phyloP scores from a whole-genome alignment of 2,329 filamentous ascomycete species.

The Colletotrichum gigasporum region DNA sequence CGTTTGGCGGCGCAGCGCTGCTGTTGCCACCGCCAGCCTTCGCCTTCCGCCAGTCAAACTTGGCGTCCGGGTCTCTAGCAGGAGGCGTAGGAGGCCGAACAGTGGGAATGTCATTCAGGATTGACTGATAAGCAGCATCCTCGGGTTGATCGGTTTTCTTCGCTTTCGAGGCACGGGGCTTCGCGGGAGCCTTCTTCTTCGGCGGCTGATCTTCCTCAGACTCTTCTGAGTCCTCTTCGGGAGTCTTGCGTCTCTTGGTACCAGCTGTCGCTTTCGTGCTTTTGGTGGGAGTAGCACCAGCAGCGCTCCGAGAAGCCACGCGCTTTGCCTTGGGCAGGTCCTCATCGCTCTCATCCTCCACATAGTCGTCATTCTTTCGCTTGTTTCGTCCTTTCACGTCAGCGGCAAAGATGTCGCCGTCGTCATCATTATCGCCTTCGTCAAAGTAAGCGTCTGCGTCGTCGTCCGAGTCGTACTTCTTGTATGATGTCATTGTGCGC shows the following conservation, averaged over 20 bases:
- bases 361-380: constrained; percentile 78
- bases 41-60: constrained; percentile 82
- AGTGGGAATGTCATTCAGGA: constrained; percentile 87
- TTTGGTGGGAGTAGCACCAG: constrained; percentile 36
- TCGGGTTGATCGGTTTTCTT: constrained; percentile 76
- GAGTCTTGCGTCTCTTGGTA: constrained; percentile 67
- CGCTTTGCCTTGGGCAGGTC: constrained; percentile 71
- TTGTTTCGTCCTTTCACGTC: constrained; percentile 73
- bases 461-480: constrained; percentile 53
- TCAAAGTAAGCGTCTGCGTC: constrained; percentile 70
- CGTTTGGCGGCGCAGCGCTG: constrained; percentile 67
- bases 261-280: constrained; percentile 40
- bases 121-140: constrained; percentile 78
- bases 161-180: constrained; percentile 64
- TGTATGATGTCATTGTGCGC: constrained; percentile 50
- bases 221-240: constrained; percentile 62
- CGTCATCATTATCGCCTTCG: constrained; percentile 75
- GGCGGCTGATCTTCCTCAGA: constrained; percentile 67
- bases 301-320: constrained; percentile 50
- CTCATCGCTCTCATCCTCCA: constrained; percentile 79
- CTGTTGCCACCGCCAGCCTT: constrained; percentile 66
- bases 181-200: constrained; percentile 68
- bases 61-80: constrained; percentile 72
- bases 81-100: constrained; percentile 87
- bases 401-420: constrained; percentile 86